Conservation (phyloP, 352 stramenopile genomes). For the Elongisporangium senticosum region DNA sequence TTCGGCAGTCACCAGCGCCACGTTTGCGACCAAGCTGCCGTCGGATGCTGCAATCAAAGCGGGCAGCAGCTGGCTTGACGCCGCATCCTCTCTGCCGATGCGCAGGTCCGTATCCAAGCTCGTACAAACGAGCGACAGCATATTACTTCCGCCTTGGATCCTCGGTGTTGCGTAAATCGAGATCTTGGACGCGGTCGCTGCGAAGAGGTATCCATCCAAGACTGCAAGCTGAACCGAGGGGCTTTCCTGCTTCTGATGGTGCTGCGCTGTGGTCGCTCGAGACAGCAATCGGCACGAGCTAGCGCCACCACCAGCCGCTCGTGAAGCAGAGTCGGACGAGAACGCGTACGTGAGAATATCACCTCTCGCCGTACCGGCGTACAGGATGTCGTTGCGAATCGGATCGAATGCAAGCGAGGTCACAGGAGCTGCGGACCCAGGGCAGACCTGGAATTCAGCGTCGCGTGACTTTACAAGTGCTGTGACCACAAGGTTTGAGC, state of each 20-base stretch:
- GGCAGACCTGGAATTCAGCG: constrained; percentile 23
- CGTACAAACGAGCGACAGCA: constrained; percentile 10
- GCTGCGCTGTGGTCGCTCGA: background rate
- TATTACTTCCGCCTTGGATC: constrained; percentile 2
- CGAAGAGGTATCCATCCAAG: constrained; percentile 14
- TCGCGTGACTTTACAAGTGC: constrained; percentile 23
- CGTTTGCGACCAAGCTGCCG: constrained; percentile 14
- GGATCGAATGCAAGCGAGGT: constrained; percentile 45
- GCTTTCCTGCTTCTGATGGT: background rate
- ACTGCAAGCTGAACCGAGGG: background rate
- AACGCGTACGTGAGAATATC: constrained; percentile 39
- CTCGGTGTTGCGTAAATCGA: constrained; percentile 20
- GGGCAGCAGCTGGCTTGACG: constrained; percentile 10
- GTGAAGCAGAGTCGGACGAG: background rate
- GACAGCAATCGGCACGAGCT: constrained; percentile 13
- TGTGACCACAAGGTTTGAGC: constrained; percentile 20
- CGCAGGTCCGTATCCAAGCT: background rate
- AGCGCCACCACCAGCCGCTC: background rate
- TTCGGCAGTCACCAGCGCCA: constrained; percentile 10
- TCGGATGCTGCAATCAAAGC: constrained; percentile 12
- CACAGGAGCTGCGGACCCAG: constrained; percentile 27
- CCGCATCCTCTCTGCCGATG: background rate
- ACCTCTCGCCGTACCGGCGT: constrained; percentile 31
- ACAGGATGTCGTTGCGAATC: constrained; percentile 33
- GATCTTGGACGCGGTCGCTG: constrained; percentile 8